These are phyloP conservation scores for Xerophyta viscosa DNA, from an alignment of 106 monocot species.

Conservation along the genomic window DNA sequence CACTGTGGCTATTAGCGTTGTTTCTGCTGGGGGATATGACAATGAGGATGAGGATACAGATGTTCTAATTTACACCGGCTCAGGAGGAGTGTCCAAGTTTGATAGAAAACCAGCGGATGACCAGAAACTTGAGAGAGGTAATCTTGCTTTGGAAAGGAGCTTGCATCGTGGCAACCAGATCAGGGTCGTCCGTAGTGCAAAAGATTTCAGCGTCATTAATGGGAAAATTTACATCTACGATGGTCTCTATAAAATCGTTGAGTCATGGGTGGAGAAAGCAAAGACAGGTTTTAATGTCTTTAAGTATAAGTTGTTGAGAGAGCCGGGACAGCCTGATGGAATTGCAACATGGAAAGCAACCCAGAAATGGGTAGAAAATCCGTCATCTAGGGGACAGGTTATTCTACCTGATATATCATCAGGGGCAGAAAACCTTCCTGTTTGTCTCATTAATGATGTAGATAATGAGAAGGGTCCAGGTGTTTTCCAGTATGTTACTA, in stretches of 20 bases:
- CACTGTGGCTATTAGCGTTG: slow-evolving; percentile 54
- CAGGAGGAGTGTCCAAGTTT: slow-evolving; percentile 37
- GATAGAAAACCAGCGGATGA: slow-evolving; percentile 34
- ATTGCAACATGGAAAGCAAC: slow-evolving; percentile 60
- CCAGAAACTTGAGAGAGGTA: slow-evolving; percentile 86
- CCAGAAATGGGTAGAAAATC: slow-evolving; percentile 59
- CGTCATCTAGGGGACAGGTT: slow-evolving; percentile 44
- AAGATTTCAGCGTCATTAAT: slow-evolving; percentile 23
- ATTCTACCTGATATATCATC: slow-evolving; percentile 60
- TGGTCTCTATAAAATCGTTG: slow-evolving; percentile 71
- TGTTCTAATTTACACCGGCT: slow-evolving; percentile 67
- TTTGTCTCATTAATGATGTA: slow-evolving; percentile 82
- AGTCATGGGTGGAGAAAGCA: slow-evolving; percentile 57
- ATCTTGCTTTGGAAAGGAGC: slow-evolving; percentile 86
- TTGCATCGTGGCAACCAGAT: slow-evolving; percentile 33
- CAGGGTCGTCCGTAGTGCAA: slow-evolving; percentile 69
- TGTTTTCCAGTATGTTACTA: slow-evolving; percentile 49
- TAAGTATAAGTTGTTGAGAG: slow-evolving; percentile 64
- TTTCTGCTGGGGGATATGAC: slow-evolving; percentile 78
- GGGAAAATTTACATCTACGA: slow-evolving; percentile 80
- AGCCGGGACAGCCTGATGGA: slow-evolving; percentile 60
- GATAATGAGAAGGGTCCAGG: slow-evolving; percentile 49
- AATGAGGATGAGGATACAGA: slow-evolving; percentile 49
- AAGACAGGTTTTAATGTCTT: slow-evolving; percentile 67
- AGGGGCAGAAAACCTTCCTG: slow-evolving; percentile 49